Base-by-base conservation (phyloP, 2,329 filamentous ascomycete species). In the Paraphoma chrysanthemicola region DNA sequence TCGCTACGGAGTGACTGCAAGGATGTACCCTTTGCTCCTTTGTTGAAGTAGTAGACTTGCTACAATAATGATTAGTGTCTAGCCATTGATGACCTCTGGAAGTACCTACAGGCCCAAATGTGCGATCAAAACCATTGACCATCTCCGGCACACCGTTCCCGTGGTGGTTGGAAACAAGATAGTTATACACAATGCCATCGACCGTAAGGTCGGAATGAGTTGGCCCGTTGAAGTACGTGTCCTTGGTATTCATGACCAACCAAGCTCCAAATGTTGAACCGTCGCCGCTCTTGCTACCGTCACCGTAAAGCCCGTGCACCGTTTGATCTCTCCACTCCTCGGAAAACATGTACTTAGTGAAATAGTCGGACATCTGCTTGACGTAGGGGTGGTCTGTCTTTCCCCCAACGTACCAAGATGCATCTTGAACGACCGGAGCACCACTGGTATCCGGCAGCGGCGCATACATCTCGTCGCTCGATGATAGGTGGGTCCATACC, bases 121-220 rank as follows among this genome's bases (percentile, higher is more conserved):
- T 89, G 2, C 86, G 80, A 63, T 89, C 86, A 60, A 88, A 88
- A 0, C 87, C 87, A 58, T 86, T 72, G 1, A 84, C 87, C 63
- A 89, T 88, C 62, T 88, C 88, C 6, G 87, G 86, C 12, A 84
- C 86, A 42, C 84, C 83, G 56, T 85, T 84, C 6, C 87, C 86
- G 51, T 89, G 86, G 60, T 89, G 86, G 56, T 88, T 88, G 16
- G 65, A 69, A 6, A 70, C 65, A 50, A 69, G 56, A 64, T 89
- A 89, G 66, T 89, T 88, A 69, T 89, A 88, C 0, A 89, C 80
- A 45, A 89, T 88, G 0, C 86, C 86, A 62, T 89, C 87, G 0
- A 89, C 87, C 0, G 82, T 82, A 6, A 89, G 74, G 63, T 89
- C 87, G 0, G 86, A 88, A 69, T 88, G 86, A 2, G 86, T 73